These are phyloP conservation scores for Suhomyces panamericanus DNA, from an alignment of 1,139 yeast species.

Conservation along the genomic window DNA sequence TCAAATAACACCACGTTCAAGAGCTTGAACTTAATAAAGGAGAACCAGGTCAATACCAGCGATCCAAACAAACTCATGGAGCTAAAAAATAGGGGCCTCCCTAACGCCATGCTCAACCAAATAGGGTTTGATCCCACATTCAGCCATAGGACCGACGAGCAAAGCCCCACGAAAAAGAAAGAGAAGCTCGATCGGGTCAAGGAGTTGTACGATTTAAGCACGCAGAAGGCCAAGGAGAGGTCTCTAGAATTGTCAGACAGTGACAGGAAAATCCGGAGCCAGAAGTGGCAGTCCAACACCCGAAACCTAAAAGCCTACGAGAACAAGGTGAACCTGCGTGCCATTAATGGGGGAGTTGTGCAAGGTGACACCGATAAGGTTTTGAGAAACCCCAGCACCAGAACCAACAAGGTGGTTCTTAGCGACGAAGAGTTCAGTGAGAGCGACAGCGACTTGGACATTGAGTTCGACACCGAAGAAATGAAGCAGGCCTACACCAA, in stretches of 20 bases:
- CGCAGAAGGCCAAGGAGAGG: conserved; percentile 18
- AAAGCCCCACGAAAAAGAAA: conserved; percentile 17
- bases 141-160: conserved; percentile 3
- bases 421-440: conserved; percentile 12
- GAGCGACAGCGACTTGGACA: conserved; percentile 22
- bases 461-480: conserved; percentile 19
- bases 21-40: conserved; percentile 20
- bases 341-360: conserved; percentile 10
- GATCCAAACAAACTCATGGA: conserved; percentile 22
- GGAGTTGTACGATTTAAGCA: conserved; percentile 29
- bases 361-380: conserved; percentile 1
- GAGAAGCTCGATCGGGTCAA: conserved; percentile 18
- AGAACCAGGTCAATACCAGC: conserved; percentile 20
- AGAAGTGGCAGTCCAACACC: conserved; percentile 27
- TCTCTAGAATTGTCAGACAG: conserved; percentile 23
- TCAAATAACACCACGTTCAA: conserved; percentile 18
- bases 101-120: conserved; percentile 37
- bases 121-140: conserved; percentile 56
- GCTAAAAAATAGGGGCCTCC: conserved; percentile 27
- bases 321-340: conserved; percentile 13
- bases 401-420: conserved; percentile 13
- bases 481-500: conserved; percentile 18
- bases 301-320: conserved; percentile 21
- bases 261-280: conserved; percentile 18
- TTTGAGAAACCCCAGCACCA: conserved; percentile 1